Percentiles rank a stretch among this genome's conserved stretches.
These are phyloP conservation scores for Arthroderma uncinatum DNA, from an alignment of 2,329 filamentous ascomycete species.

Conservation along the genomic window DNA sequence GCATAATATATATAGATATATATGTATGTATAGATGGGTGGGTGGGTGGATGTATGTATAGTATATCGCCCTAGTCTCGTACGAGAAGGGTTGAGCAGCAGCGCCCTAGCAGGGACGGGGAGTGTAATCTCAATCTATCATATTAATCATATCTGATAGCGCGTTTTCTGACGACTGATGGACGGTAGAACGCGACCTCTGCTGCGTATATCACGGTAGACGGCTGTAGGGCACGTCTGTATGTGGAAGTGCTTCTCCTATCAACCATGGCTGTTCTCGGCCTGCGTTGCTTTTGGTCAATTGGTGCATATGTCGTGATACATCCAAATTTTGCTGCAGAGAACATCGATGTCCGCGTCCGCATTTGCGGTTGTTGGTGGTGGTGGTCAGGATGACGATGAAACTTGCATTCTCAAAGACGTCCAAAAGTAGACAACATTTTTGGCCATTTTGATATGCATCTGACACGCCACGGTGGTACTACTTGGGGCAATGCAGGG, in stretches of 20 bases:
- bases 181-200: too few species aligned
- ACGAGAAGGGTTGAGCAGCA: background rate
- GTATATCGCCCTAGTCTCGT: background rate
- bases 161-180: background rate
- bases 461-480: background rate
- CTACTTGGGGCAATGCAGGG: background rate
- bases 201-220: background rate
- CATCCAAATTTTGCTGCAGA: too few species aligned
- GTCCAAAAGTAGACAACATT: background rate
- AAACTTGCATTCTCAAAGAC: background rate
- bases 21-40: too few species aligned
- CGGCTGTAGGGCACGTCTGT: background rate
- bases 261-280: background rate
- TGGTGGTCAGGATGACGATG: background rate
- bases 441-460: background rate
- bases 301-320: too few species aligned
- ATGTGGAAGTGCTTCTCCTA: background rate
- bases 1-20: background rate
- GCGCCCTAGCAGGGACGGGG: background rate
- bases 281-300: too few species aligned
- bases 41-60: background rate
- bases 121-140: too few species aligned
- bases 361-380: too few species aligned
- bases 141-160: background rate
- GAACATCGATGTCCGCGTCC: background rate